Conservation (phyloP, 2,329 filamentous ascomycete species). For the Aspergillaceae sp. region DNA sequence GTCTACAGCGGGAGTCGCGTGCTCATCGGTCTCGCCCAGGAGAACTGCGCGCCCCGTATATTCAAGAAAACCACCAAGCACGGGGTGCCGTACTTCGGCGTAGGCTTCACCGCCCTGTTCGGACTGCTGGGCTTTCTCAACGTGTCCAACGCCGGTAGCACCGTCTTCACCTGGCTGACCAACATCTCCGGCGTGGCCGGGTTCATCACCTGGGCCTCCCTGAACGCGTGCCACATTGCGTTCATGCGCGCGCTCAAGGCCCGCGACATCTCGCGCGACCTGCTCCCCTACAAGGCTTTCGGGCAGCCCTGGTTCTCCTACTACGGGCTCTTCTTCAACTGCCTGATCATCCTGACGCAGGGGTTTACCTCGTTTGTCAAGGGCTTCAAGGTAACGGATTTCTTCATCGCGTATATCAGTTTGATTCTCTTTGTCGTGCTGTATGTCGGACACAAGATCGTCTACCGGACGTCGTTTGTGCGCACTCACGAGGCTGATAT, state of each 20-base stretch:
- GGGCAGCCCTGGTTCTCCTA: conserved; percentile 57
- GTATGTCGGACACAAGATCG: conserved; percentile 52
- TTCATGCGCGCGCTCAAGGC: conserved; percentile 54
- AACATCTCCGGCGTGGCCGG: conserved; percentile 28
- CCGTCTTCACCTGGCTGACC: conserved; percentile 44
- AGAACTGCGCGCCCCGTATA: conserved; percentile 36
- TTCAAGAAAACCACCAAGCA: conserved; percentile 34
- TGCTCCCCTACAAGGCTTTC: conserved; percentile 53
- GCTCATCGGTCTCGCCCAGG: conserved; percentile 55
- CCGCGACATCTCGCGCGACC: conserved; percentile 49
- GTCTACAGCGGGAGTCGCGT: conserved; percentile 52
- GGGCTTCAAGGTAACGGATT: conserved; percentile 49
- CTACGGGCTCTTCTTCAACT: conserved; percentile 58
- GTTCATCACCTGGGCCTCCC: conserved; percentile 30
- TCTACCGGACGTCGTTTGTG: conserved; percentile 32
- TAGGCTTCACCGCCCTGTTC: conserved; percentile 41
- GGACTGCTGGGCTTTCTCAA: conserved; percentile 64
- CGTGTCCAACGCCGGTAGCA: conserved; percentile 52
- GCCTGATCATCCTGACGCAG: conserved; percentile 57
- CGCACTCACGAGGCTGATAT: conserved; percentile 35
- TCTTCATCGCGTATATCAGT: conserved; percentile 58
- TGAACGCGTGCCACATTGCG: conserved; percentile 50
- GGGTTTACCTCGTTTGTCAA: conserved; percentile 61
- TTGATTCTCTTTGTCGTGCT: conserved; percentile 55
- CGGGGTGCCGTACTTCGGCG: conserved; percentile 39